Evolutionary conservation across 1,284 basidiomycete genomes (phyloP).

Genomic region (Heliocybe sulcata): DNA sequence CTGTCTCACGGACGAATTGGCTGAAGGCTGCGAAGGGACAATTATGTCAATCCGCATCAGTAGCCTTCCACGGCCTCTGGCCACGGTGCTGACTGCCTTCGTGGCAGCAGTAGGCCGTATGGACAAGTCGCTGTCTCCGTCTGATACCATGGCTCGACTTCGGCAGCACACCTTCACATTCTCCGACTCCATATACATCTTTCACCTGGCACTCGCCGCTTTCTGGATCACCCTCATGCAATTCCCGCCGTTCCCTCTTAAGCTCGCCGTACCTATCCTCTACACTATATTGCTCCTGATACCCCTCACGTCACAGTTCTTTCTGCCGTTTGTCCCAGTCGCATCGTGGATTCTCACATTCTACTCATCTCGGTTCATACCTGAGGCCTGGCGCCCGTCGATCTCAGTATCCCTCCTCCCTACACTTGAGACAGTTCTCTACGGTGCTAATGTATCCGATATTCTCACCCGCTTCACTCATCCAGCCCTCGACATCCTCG

Average conservation of each 20-base stretch:
- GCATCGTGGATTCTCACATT: slow-evolving; percentile 83
- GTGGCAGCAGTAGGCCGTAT: slow-evolving; percentile 56
- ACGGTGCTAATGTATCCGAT: slow-evolving; percentile 96
- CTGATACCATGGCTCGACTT: slow-evolving; percentile 59
- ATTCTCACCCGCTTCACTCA: slow-evolving; percentile 93
- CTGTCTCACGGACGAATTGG: no score
- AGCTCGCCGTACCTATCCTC: slow-evolving; percentile 74
- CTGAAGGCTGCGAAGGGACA: no score
- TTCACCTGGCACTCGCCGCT: slow-evolving; percentile 57
- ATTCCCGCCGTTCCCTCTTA: slow-evolving; percentile 63
- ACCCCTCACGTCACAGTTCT: slow-evolving; percentile 90
- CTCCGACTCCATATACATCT: slow-evolving; percentile 54
- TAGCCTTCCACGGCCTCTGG: slow-evolving; percentile 11
- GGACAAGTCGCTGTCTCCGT: slow-evolving; percentile 72
- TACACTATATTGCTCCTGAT: slow-evolving; percentile 69
- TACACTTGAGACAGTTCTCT: slow-evolving; percentile 89
- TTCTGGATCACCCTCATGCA: slow-evolving; percentile 82
- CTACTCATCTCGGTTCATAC: slow-evolving; percentile 85
- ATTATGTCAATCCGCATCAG: neutral
- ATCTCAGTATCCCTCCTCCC: slow-evolving; percentile 93
- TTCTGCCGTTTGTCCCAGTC: slow-evolving; percentile 84
- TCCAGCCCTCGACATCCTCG: slow-evolving; percentile 85
- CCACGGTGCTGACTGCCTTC: slow-evolving; percentile 41
- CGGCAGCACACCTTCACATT: slow-evolving; percentile 52
- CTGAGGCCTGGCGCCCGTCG: slow-evolving; percentile 63